Percentiles rank a stretch among this genome's conserved stretches.
phyloP scores from a whole-genome alignment of 108 stramenopile genomes.

The Pinguiococcus pyrenoidosus region DNA sequence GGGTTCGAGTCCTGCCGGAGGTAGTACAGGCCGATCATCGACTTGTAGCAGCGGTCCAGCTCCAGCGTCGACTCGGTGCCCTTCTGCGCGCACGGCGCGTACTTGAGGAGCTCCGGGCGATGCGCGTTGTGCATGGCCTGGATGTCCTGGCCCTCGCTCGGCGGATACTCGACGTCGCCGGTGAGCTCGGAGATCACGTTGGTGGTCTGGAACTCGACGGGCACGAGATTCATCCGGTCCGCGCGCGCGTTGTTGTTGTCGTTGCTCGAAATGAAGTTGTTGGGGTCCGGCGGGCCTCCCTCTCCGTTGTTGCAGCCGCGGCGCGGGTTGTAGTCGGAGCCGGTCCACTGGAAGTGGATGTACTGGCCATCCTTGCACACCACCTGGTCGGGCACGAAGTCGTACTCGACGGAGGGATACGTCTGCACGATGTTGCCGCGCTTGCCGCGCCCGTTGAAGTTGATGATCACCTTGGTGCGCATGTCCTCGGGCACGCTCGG shows the following conservation, averaged over 20 bases:
- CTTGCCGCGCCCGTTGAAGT: slow-evolving; percentile 35
- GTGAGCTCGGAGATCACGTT: slow-evolving; percentile 19
- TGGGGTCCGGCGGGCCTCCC: slow-evolving; percentile 28
- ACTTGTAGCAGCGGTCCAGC: not conserved
- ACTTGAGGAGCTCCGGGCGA: no score
- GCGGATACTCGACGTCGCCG: not conserved
- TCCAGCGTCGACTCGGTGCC: no score
- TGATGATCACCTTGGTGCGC: slow-evolving; percentile 9
- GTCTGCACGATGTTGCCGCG: slow-evolving; percentile 38
- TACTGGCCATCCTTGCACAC: slow-evolving; percentile 1
- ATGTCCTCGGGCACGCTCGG: not conserved
- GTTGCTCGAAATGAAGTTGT: slow-evolving; percentile 16
- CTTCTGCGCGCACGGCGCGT: not conserved
- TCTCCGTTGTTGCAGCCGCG: slow-evolving; percentile 35
- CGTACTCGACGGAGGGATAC: slow-evolving; percentile 38
- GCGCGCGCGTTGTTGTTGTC: slow-evolving; percentile 22
- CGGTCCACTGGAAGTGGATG: slow-evolving; percentile 39
- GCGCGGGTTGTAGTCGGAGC: slow-evolving; percentile 34
- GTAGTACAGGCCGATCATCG: slow-evolving; percentile 5
- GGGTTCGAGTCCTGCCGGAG: slow-evolving; percentile 20
- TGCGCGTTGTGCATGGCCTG: no score
- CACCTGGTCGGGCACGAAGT: slow-evolving; percentile 29
- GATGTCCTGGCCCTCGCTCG: no score
- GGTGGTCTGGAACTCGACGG: slow-evolving; percentile 7
- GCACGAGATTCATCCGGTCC: slow-evolving; percentile 26